Evolutionary conservation across 2,329 filamentous ascomycete genomes (phyloP).

Genomic region (Neonectria hederae): DNA sequence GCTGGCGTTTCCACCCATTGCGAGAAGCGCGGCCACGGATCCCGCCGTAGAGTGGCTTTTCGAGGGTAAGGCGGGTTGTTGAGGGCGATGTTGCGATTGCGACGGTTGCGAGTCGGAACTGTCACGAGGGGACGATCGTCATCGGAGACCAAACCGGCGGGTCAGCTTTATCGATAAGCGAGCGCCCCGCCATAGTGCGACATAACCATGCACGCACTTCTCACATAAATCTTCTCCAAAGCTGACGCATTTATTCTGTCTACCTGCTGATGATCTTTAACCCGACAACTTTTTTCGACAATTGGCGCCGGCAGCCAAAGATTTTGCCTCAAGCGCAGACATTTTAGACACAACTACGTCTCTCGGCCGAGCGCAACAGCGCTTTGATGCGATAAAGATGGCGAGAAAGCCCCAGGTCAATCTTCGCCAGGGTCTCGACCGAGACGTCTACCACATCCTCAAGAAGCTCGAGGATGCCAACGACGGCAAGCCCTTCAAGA

Average conservation of each 20-base stretch:
- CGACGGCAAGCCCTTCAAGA: slow-evolving; percentile 57
- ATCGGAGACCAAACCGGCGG: slow-evolving; percentile 32
- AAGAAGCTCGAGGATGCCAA: slow-evolving; percentile 78
- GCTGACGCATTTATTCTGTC: neutral
- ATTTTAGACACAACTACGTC: slow-evolving; percentile 6
- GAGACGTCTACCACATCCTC: slow-evolving; percentile 81
- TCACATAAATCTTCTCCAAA: neutral
- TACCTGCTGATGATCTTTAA: neutral
- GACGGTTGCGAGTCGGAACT: slow-evolving; percentile 23
- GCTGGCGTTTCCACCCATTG: slow-evolving; percentile 66
- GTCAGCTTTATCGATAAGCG: slow-evolving; percentile 41
- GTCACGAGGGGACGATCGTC: slow-evolving; percentile 44
- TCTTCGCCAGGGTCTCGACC: slow-evolving; percentile 60
- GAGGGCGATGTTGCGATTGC: slow-evolving; percentile 12
- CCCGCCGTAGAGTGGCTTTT: slow-evolving; percentile 15
- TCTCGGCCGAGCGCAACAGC: neutral
- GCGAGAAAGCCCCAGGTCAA: slow-evolving; percentile 27
- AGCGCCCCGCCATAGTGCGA: neutral
- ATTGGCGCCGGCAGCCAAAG: neutral
- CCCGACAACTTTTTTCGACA: neutral
- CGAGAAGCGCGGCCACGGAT: slow-evolving; percentile 22
- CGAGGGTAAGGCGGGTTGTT: slow-evolving; percentile 2
- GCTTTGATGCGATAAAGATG: slow-evolving; percentile 19
- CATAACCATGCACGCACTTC: slow-evolving; percentile 1
- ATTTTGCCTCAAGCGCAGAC: neutral